A percentile compares a stretch with the other conserved stretches of the same genome.
phyloP scores from a whole-genome alignment of 768 basidiomycete genomes.

The Pulveroboletus ravenelii region DNA sequence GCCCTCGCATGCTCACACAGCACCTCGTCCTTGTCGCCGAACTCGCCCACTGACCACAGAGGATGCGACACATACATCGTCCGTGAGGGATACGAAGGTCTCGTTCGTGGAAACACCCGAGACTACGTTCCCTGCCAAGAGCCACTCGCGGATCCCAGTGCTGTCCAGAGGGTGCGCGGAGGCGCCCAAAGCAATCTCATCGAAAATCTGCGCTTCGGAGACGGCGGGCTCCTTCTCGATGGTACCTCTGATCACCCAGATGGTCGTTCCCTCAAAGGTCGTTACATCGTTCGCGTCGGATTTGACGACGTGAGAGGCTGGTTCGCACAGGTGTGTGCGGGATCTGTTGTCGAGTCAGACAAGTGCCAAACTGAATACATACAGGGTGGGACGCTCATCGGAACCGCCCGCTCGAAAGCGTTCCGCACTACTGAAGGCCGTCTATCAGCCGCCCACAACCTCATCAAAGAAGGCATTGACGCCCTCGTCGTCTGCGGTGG shows the following conservation, averaged over 20 bases:
- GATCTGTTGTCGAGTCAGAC: not conserved
- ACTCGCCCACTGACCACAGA: conserved; percentile 29
- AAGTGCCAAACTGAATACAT: not conserved
- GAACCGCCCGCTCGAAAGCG: conserved; percentile 80
- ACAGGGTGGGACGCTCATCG: conserved; percentile 91
- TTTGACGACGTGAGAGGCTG: conserved; percentile 98
- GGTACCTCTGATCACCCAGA: conserved; percentile 70
- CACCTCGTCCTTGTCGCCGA: not conserved
- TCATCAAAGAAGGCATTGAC: conserved; percentile 96
- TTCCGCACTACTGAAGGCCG: conserved; percentile 90
- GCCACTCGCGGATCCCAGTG: conserved; percentile 27
- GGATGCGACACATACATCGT: conserved; percentile 96
- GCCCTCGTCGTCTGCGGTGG: conserved; percentile 97
- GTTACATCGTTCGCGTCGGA: conserved; percentile 92
- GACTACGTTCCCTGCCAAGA: conserved; percentile 23
- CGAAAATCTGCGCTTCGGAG: conserved; percentile 79
- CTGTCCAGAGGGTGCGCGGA: conserved; percentile 11
- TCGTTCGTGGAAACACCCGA: conserved; percentile 78
- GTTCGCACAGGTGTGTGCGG: conserved; percentile 72
- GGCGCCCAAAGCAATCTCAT: conserved; percentile 40
- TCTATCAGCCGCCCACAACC: conserved; percentile 80
- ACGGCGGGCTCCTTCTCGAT: conserved; percentile 70
- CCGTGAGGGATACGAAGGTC: conserved; percentile 97
- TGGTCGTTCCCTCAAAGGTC: conserved; percentile 76
- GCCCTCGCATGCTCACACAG: not conserved